Evolutionary conservation across 148 eudicot species (phyloP).

Genomic region (Silene conica): DNA sequence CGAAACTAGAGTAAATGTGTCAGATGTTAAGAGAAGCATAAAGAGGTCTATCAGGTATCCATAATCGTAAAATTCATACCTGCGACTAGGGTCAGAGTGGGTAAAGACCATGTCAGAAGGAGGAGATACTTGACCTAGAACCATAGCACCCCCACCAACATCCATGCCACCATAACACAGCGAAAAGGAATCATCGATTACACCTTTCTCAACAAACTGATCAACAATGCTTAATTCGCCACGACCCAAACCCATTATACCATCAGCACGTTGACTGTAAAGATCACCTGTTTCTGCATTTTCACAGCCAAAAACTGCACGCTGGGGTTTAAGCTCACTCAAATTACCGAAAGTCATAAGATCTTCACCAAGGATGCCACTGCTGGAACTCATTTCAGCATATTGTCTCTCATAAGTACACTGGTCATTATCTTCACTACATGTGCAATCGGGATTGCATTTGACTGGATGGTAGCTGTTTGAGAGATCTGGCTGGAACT

Average conservation of each 20-base stretch:
- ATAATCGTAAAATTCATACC: slow-evolving; percentile 47
- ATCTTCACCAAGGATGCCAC: slow-evolving; percentile 89
- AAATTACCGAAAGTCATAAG: slow-evolving; percentile 77
- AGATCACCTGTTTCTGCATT: slow-evolving; percentile 88
- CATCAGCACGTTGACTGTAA: slow-evolving; percentile 94
- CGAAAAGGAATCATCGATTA: slow-evolving; percentile 80
- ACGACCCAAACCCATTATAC: slow-evolving; percentile 94
- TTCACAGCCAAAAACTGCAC: slow-evolving; percentile 91
- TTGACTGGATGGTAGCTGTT: slow-evolving; percentile 66
- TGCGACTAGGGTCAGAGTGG: slow-evolving; percentile 76
- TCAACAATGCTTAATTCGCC: slow-evolving; percentile 91
- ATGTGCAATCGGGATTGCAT: slow-evolving; percentile 74
- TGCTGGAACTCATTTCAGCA: slow-evolving; percentile 98
- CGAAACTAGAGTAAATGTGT: slow-evolving; percentile 95
- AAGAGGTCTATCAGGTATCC: slow-evolving; percentile 13
- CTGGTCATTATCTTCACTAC: slow-evolving; percentile 49
- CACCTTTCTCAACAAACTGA: slow-evolving; percentile 81
- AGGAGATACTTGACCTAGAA: slow-evolving; percentile 74
- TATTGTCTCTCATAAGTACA: slow-evolving; percentile 84
- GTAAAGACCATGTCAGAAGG: slow-evolving; percentile 78
- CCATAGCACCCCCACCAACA: slow-evolving; percentile 95
- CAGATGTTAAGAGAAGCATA: slow-evolving; percentile 55
- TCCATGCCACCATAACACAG: slow-evolving; percentile 96
- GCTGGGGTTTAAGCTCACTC: slow-evolving; percentile 80
- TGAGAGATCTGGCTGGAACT: slow-evolving; percentile 73